These are phyloP conservation scores for Nemania sp. DNA, from an alignment of 2,329 filamentous ascomycete species.

Conservation along the genomic window DNA sequence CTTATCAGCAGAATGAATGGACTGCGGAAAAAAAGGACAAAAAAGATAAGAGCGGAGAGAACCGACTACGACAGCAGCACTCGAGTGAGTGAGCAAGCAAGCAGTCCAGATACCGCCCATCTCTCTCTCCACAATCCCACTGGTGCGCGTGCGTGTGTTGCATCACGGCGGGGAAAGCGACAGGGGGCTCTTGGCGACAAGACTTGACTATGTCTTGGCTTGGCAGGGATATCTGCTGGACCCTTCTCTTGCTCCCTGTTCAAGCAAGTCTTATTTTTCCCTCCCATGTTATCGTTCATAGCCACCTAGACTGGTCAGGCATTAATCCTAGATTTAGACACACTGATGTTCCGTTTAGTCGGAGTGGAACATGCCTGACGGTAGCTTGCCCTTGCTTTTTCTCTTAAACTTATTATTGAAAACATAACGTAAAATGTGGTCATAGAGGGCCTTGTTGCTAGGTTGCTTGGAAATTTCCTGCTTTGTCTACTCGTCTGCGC, in stretches of 20 bases:
- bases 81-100: background rate
- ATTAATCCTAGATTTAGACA: background rate
- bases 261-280: background rate
- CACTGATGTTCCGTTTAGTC: background rate
- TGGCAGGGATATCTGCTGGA: background rate
- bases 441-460: too few relatives aligned
- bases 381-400: background rate
- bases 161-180: constrained; percentile 4
- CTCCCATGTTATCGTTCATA: background rate
- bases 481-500: too few relatives aligned
- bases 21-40: background rate
- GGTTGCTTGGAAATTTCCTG: too few relatives aligned
- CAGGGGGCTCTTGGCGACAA: constrained; percentile 4
- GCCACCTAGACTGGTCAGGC: background rate
- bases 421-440: too few relatives aligned
- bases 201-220: background rate
- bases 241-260: background rate
- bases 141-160: constrained; percentile 5
- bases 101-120: background rate
- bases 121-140: background rate
- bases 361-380: background rate
- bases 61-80: background rate
- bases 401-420: too few relatives aligned
- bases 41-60: background rate
- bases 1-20: background rate